Evolutionary conservation across 2,329 filamentous ascomycete species (phyloP), one percentile per base, ranked within the genome.

Genomic region (Clarireedia paspali): DNA sequence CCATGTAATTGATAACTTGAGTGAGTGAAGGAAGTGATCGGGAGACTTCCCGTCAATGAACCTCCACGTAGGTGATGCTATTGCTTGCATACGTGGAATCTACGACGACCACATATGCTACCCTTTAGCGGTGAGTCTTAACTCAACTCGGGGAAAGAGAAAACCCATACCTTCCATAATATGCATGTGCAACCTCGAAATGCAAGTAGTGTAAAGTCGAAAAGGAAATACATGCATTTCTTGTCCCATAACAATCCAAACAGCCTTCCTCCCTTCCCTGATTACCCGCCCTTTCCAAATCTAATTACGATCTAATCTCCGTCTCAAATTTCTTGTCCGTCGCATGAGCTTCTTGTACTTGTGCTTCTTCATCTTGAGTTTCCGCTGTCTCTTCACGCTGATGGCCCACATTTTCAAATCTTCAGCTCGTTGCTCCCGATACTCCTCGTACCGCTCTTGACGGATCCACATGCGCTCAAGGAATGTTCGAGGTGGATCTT

Each of bases 281-380:
- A 34, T 34, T 12, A 12, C 10, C 47, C 17, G 9, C 36, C n/a
- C 10, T 26, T 23, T 23, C 20, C 20, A 26, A 20, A n/a, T 65
- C 64, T 70, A 70, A 59, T 67, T 68, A 57, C 67, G 64, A 61
- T 69, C 68, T 59, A 69, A 62, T 51, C 91, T 95, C 70, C 91
- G 84, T 70, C 92, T 86, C 77, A 91, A 73, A 70, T 89, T 92
- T 71, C 92, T 84, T 68, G 92, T 96, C 14, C 84, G 82, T 79
- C 87, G 89, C 88, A 96, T 91, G 64, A 97, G 78, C 83, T 99
- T 99, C 91, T 96, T 97, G 75, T 96, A 96, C 85, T 99, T 99
- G 82, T 97, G 92, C 83, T 97, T 99, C 88, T 99, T 99, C 91
- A 99, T 99, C 83, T 91, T 96, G 69, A 96, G 76, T 77, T 94